These are phyloP conservation scores for Hura crepitans DNA, from an alignment of 441 rosid genomes.

Conservation along the genomic window DNA sequence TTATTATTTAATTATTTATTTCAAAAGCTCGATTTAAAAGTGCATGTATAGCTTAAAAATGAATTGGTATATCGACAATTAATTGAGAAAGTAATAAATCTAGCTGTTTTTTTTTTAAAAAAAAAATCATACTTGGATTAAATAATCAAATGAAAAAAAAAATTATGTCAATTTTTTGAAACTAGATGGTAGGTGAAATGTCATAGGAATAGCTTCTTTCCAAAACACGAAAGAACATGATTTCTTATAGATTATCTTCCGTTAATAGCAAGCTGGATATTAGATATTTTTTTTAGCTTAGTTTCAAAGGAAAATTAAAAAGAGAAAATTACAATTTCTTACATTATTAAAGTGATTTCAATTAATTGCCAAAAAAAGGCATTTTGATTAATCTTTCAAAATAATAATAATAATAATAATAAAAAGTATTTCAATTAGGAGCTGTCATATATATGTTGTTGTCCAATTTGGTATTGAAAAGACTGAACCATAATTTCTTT, in stretches of 20 bases:
- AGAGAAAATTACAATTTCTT: background rate
- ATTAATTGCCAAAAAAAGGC: too few species aligned
- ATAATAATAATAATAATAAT: too few species aligned
- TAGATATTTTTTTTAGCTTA: conserved; percentile 11
- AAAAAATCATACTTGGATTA: too few species aligned
- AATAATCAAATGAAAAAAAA: background rate
- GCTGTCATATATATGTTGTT: conserved; percentile 13
- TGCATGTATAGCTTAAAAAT: too few species aligned
- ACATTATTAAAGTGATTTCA: too few species aligned
- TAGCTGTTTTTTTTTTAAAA: too few species aligned
- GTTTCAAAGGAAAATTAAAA: conserved; percentile 14
- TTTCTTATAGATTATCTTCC: background rate
- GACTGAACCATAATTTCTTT: conserved; percentile 9
- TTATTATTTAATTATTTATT: too few species aligned
- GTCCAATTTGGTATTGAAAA: conserved; percentile 18
- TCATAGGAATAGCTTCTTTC: background rate
- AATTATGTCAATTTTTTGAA: background rate
- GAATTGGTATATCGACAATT: too few species aligned
- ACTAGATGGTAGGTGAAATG: background rate
- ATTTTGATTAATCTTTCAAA: too few species aligned
- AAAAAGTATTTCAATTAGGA: background rate
- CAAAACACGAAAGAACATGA: background rate
- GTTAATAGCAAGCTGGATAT: background rate
- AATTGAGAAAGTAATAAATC: too few species aligned
- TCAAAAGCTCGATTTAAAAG: too few species aligned